Evolutionary conservation across 495 filamentous ascomycete species (phyloP).

Genomic region (Penicillium malachiteum): DNA sequence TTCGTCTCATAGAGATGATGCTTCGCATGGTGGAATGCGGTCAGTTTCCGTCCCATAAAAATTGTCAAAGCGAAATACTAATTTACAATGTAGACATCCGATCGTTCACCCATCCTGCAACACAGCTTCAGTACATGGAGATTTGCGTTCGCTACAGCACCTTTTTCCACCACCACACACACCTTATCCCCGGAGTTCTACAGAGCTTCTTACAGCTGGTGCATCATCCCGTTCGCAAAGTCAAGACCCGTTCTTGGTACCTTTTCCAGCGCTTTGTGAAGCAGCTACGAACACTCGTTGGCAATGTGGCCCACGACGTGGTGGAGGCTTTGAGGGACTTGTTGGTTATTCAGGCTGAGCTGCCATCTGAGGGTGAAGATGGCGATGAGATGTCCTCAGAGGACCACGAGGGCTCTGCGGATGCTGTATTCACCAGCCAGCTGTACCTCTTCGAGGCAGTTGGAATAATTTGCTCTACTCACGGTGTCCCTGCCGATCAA

Average conservation of each 20-base stretch:
- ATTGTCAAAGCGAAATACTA: neutral
- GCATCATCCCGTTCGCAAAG: slow-evolving; percentile 79
- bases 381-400: slow-evolving; percentile 94
- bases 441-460: slow-evolving; percentile 93
- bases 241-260: slow-evolving; percentile 93
- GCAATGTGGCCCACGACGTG: slow-evolving; percentile 83
- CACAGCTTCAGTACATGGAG: slow-evolving; percentile 96
- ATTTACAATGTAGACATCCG: slow-evolving; percentile 60
- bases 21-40: slow-evolving; percentile 84
- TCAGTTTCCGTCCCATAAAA: slow-evolving; percentile 37
- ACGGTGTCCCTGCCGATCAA: slow-evolving; percentile 70
- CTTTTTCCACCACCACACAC: slow-evolving; percentile 84
- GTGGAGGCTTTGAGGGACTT: slow-evolving; percentile 88
- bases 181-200: slow-evolving; percentile 78
- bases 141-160: slow-evolving; percentile 88
- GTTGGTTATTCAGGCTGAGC: slow-evolving; percentile 84
- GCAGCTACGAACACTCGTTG: slow-evolving; percentile 76
- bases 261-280: slow-evolving; percentile 93
- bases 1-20: slow-evolving; percentile 87
- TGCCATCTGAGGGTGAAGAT: slow-evolving; percentile 66
- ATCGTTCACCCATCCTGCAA: slow-evolving; percentile 82
- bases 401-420: slow-evolving; percentile 80
- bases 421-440: slow-evolving; percentile 86
- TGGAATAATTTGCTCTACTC: slow-evolving; percentile 80
- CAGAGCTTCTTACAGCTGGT: slow-evolving; percentile 88